Base-by-base conservation (phyloP, 164 flowering plant genomes). In the Vitis rupestris region DNA sequence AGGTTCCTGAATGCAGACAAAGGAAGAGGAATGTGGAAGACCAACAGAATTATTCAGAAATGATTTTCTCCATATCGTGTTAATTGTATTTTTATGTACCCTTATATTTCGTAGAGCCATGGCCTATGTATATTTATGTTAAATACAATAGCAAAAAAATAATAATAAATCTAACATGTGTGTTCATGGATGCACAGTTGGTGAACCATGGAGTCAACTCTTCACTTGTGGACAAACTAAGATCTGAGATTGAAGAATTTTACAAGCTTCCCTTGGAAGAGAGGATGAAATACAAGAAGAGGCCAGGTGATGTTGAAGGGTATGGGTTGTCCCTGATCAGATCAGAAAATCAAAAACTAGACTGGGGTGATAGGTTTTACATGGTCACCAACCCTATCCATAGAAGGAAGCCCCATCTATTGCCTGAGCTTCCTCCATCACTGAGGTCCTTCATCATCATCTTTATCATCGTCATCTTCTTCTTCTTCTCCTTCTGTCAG, bases 201-300 rank as follows among this genome's bases (percentile, higher is more conserved):
- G 76, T 81, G 62, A 80, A 79, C 69, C 87, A 84, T 78, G 87
- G 83, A 57, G 78, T 81, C 27, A 59, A 67, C 68, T 48, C 67
- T 17, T 60, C 70, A 14, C 48, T 77, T 57, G 15, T 81, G 54
- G 82, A 72, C 63, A 75, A 66, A 19, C 59, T 84, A 80, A 78
- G 78, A 50, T 8, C 8, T 23, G 87, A 80, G 70, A 65, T 73
- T n/a, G 67, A 75, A 52, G 74, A 69, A 11, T 77, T 81, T 49
- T 81, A 72, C 53, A 64, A 74, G 12, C 83, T 83, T 29, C 81
- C 88, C 7, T 16, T 71, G 48, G 82, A 80, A 68, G 85, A 82
- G 54, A 82, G 79, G 66, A 59, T 62, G 49, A 82, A 73, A 50
- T 86, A 60, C 70, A 15, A 48, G 51, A 54, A 63, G 47, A 72